phyloP scores from a whole-genome alignment of 768 basidiomycete species.

The Infundibulicybe gibba region DNA sequence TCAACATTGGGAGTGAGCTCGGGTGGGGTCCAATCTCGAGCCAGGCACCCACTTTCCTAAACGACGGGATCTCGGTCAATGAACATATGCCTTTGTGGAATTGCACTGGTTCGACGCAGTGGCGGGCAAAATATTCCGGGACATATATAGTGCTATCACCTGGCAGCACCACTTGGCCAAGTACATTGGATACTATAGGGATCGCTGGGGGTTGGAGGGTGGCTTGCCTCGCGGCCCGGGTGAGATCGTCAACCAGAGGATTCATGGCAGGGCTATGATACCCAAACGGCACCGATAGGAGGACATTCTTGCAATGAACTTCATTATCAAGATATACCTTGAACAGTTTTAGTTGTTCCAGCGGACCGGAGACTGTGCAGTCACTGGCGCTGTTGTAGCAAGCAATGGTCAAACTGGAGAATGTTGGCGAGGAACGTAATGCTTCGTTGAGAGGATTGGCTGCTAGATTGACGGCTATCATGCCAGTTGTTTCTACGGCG shows the following conservation, averaged over 20 bases:
- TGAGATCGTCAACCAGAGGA: slow-evolving; percentile 50
- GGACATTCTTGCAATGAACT: slow-evolving; percentile 31
- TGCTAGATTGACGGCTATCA: slow-evolving; percentile 53
- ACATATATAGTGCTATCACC: slow-evolving; percentile 48
- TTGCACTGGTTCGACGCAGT: slow-evolving; percentile 55
- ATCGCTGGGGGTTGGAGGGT: slow-evolving; percentile 44
- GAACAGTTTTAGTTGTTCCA: slow-evolving; percentile 37
- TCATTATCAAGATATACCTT: slow-evolving; percentile 33
- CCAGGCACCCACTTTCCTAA: slow-evolving; percentile 39
- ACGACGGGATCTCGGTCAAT: slow-evolving; percentile 23
- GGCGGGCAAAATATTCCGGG: slow-evolving; percentile 51
- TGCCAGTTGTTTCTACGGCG: slow-evolving; percentile 41
- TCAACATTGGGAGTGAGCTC: slow-evolving; percentile 54
- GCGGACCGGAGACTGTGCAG: slow-evolving; percentile 57
- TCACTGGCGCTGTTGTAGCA: slow-evolving; percentile 61
- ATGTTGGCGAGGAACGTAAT: slow-evolving; percentile 26
- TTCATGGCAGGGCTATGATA: slow-evolving; percentile 68
- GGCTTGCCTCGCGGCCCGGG: slow-evolving; percentile 29
- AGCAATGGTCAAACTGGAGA: slow-evolving; percentile 41
- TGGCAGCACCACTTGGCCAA: slow-evolving; percentile 46
- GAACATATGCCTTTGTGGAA: slow-evolving; percentile 50
- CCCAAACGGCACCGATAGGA: slow-evolving; percentile 55
- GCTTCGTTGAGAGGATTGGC: slow-evolving; percentile 26
- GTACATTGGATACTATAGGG: slow-evolving; percentile 60
- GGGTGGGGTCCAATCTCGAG: slow-evolving; percentile 69